phyloP scores from a whole-genome alignment of 805 yeast species.

The Starmerella stigmatis region DNA sequence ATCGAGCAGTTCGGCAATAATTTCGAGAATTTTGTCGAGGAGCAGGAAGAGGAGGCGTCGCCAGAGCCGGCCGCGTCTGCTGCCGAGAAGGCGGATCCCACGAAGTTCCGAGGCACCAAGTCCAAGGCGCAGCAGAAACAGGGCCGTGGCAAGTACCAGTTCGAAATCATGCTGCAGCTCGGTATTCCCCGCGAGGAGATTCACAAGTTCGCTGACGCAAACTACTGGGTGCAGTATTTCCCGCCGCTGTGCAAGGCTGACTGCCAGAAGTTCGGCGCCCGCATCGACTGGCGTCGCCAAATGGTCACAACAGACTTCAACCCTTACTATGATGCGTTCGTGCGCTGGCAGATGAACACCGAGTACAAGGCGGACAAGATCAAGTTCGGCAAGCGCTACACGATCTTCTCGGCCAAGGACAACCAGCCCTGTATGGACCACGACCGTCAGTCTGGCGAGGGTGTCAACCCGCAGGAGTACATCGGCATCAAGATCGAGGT shows the following conservation, averaged over 20 bases:
- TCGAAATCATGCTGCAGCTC: constrained; percentile 88
- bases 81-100: constrained; percentile 45
- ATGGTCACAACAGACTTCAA: constrained; percentile 90
- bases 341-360: constrained; percentile 91
- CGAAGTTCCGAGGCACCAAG: constrained; percentile 86
- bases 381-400: constrained; percentile 96
- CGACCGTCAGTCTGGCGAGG: constrained; percentile 95
- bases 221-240: constrained; percentile 81
- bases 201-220: constrained; percentile 80
- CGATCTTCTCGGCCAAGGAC: constrained; percentile 93
- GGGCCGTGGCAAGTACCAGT: constrained; percentile 90
- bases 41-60: constrained; percentile 32
- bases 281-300: constrained; percentile 97
- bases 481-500: constrained; percentile 70
- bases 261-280: constrained; percentile 73
- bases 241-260: constrained; percentile 80
- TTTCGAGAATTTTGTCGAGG: constrained; percentile 39
- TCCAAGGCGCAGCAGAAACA: constrained; percentile 89
- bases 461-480: constrained; percentile 93
- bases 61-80: constrained; percentile 17
- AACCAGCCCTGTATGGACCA: constrained; percentile 99
- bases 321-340: constrained; percentile 88
- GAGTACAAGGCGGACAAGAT: constrained; percentile 79
- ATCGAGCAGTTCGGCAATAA: constrained; percentile 80
- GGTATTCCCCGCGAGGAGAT: constrained; percentile 82